Percentiles rank a stretch among this genome's conserved stretches.
phyloP scores from a whole-genome alignment of 495 filamentous ascomycete genomes.

The Lasiosphaeria miniovina region DNA sequence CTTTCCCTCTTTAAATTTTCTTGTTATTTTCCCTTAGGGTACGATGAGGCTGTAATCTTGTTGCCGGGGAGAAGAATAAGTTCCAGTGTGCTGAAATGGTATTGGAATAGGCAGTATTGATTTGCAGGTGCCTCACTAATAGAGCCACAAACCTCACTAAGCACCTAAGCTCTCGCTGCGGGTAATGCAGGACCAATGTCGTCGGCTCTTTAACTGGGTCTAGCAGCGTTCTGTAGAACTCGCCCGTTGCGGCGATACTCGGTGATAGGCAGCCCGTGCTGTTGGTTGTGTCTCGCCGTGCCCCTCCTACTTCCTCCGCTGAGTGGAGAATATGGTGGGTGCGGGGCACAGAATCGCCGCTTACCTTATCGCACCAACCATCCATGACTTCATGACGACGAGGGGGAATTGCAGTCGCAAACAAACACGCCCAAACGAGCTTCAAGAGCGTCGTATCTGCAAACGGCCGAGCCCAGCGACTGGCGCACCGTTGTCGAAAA shows the following conservation, averaged over 20 bases:
- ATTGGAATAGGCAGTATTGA: background rate
- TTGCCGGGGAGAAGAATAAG: too few species aligned
- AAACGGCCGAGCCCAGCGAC: too few species aligned
- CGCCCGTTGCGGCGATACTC: background rate
- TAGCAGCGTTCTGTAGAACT: background rate
- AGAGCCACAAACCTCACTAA: background rate
- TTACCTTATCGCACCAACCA: conserved; percentile 32
- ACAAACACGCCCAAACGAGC: too few species aligned
- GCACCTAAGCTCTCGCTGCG: too few species aligned
- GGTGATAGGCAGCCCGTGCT: background rate
- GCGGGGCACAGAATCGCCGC: conserved; percentile 21
- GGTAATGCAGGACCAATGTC: background rate
- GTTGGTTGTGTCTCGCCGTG: conserved; percentile 9
- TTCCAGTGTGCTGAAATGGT: background rate
- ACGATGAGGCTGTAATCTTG: too few species aligned
- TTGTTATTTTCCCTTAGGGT: background rate
- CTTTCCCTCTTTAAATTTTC: too few species aligned
- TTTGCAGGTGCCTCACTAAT: conserved; percentile 12
- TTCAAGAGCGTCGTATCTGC: too few species aligned
- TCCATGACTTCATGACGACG: conserved; percentile 29
- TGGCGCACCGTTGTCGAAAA: too few species aligned
- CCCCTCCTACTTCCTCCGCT: conserved; percentile 6
- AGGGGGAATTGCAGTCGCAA: too few species aligned
- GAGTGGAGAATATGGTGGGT: background rate
- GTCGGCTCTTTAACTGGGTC: background rate